These are phyloP conservation scores for Penicillium daleae DNA, from an alignment of 495 filamentous ascomycete genomes.

Conservation along the genomic window DNA sequence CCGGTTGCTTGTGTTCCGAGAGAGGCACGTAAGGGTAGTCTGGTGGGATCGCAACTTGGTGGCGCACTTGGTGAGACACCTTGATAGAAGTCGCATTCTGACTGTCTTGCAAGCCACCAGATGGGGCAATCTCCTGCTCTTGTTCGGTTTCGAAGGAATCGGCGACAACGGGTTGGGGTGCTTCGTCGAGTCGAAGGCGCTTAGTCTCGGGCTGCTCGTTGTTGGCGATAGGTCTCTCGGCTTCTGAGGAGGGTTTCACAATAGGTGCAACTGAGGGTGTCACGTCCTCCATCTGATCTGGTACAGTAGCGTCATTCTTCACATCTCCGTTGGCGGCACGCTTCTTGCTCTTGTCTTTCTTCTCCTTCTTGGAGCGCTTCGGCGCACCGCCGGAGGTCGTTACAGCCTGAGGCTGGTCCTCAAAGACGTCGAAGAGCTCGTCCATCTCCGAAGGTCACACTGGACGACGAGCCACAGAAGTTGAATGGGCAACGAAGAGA, in stretches of 20 bases:
- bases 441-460: slow-evolving; percentile 58
- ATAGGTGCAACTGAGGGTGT: slow-evolving; percentile 39
- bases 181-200: slow-evolving; percentile 72
- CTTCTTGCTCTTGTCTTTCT: slow-evolving; percentile 74
- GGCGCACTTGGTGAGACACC: slow-evolving; percentile 93
- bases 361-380: slow-evolving; percentile 57
- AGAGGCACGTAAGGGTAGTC: slow-evolving; percentile 93
- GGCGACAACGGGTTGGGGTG: slow-evolving; percentile 80
- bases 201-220: slow-evolving; percentile 64
- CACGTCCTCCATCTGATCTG: slow-evolving; percentile 55
- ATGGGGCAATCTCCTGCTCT: slow-evolving; percentile 81
- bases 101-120: slow-evolving; percentile 76
- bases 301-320: slow-evolving; percentile 51
- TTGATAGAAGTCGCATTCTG: slow-evolving; percentile 70
- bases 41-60: slow-evolving; percentile 93
- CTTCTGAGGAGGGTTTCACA: slow-evolving; percentile 25
- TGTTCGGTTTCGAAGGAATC: slow-evolving; percentile 97
- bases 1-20: slow-evolving; percentile 83
- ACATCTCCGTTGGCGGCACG: slow-evolving; percentile 78
- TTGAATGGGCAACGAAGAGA: slow-evolving; percentile 11
- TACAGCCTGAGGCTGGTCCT: slow-evolving; percentile 60
- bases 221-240: slow-evolving; percentile 29
- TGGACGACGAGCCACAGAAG: slow-evolving; percentile 19
- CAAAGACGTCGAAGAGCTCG: slow-evolving; percentile 85
- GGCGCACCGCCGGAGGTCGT: slow-evolving; percentile 32